phyloP scores from a whole-genome alignment of 176 grass and related monocot genomes.

The Puccinellia tenuiflora region DNA sequence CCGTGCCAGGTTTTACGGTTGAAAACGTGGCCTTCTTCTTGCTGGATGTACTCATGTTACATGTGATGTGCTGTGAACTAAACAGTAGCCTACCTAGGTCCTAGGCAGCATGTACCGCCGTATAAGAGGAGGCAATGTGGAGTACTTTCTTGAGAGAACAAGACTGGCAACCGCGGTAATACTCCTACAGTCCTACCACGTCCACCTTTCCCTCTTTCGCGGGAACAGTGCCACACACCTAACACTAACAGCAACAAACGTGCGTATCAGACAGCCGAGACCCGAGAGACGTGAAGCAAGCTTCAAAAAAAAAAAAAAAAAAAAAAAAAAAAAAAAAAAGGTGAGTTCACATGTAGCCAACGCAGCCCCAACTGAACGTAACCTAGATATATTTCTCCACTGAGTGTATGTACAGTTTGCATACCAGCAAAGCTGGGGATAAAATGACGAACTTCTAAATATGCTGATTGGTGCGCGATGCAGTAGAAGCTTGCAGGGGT shows the following conservation, averaged over 20 bases:
- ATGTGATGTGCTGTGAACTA: too few relatives aligned
- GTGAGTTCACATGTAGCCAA: not conserved
- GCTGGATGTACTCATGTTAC: too few relatives aligned
- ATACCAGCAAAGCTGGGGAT: not conserved
- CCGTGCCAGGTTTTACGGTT: too few relatives aligned
- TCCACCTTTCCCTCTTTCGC: not conserved
- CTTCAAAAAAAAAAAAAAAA: too few relatives aligned
- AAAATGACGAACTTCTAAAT: not conserved
- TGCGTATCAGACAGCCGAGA: too few relatives aligned
- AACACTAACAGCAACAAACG: not conserved
- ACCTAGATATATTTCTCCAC: not conserved
- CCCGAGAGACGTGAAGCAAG: not conserved
- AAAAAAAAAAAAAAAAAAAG: too few relatives aligned
- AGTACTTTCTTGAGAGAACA: not conserved
- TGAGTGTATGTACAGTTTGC: constrained; percentile 34
- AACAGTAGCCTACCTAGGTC: too few relatives aligned
- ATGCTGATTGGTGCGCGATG: not conserved
- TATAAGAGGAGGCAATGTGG: not conserved
- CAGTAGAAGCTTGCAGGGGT: not conserved
- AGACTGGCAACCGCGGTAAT: not conserved
- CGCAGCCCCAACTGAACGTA: not conserved
- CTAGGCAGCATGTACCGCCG: not conserved
- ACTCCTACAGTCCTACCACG: too few relatives aligned
- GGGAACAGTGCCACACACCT: not conserved
- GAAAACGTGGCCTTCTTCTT: too few relatives aligned